Evolutionary conservation across 768 basidiomycete genomes (phyloP).

Genomic region (Russula compacta): DNA sequence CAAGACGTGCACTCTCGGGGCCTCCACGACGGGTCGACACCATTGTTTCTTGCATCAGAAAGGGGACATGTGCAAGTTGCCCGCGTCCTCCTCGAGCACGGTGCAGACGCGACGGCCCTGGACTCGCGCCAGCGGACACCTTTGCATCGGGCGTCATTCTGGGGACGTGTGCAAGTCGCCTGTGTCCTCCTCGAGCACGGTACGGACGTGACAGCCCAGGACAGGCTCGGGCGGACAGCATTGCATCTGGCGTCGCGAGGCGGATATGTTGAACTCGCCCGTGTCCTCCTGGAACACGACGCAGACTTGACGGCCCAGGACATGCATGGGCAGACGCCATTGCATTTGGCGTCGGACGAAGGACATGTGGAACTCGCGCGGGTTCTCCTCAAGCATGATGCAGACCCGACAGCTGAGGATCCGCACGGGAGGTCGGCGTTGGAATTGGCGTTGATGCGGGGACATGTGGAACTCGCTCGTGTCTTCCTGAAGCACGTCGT

Average conservation of each 20-base stretch:
- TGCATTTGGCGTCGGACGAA: neutral
- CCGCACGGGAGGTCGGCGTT: neutral
- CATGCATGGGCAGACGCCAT: neutral
- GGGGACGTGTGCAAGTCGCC: neutral
- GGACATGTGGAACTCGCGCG: neutral
- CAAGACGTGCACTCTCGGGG: neutral
- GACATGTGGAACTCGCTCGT: neutral
- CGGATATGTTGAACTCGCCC: neutral
- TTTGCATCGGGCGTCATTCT: neutral
- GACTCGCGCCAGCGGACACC: neutral
- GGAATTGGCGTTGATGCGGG: neutral
- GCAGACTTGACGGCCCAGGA: neutral
- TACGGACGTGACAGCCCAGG: neutral
- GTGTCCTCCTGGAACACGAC: neutral
- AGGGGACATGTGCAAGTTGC: neutral
- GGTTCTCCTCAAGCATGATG: neutral
- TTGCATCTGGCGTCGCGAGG: neutral
- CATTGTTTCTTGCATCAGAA: neutral
- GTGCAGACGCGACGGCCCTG: neutral
- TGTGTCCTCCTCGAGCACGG: neutral
- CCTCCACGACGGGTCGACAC: neutral
- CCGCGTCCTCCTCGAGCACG: neutral
- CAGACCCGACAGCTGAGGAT: neutral
- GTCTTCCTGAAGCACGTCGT: neutral
- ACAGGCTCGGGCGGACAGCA: neutral